These are phyloP conservation scores for Monilinia laxa DNA, from an alignment of 2,329 filamentous ascomycete species.

Conservation along the genomic window DNA sequence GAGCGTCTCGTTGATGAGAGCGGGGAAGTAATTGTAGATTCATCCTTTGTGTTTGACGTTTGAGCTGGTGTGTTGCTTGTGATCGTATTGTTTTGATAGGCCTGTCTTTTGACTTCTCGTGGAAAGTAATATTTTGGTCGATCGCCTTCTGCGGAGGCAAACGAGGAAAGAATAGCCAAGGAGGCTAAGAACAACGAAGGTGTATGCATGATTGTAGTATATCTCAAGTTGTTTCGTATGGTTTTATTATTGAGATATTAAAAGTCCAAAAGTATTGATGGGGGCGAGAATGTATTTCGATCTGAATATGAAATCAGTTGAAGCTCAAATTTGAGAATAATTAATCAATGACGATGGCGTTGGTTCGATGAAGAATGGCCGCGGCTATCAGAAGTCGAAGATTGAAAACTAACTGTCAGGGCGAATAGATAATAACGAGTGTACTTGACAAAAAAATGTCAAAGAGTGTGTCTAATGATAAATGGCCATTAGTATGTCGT, in stretches of 20 bases:
- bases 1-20: conserved; percentile 29
- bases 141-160: conserved; percentile 47
- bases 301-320: conserved; percentile 29
- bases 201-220: conserved; percentile 49
- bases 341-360: conserved; percentile 13
- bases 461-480: conserved; percentile 48
- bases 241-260: conserved; percentile 21
- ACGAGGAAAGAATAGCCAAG: conserved; percentile 49
- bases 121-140: conserved; percentile 59
- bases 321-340: conserved; percentile 33
- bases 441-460: conserved; percentile 57
- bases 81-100: conserved; percentile 37
- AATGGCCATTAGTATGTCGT: conserved; percentile 30
- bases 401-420: conserved; percentile 49
- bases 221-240: conserved; percentile 9
- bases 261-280: conserved; percentile 4
- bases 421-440: conserved; percentile 50
- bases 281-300: conserved; percentile 11
- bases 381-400: background rate
- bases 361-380: background rate
- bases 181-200: conserved; percentile 51
- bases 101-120: conserved; percentile 54
- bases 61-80: conserved; percentile 26
- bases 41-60: conserved; percentile 23
- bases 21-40: conserved; percentile 17